These are phyloP conservation scores for Tieghemostelium lacteum DNA, from an alignment of 78 protist genomes.

Conservation along the genomic window DNA sequence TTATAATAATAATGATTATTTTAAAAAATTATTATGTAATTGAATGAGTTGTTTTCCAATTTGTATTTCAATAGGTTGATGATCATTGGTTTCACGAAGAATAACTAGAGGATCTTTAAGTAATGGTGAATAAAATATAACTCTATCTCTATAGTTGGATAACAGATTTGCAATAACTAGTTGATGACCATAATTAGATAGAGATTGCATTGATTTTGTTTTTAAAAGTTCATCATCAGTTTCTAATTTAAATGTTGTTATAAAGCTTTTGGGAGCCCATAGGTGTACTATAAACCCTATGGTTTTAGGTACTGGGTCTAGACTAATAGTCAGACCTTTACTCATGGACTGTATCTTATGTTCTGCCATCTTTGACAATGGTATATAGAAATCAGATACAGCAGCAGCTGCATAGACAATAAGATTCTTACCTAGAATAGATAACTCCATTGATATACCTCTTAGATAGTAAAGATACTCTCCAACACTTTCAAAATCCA, in stretches of 20 bases:
- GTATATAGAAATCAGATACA: conserved; percentile 87
- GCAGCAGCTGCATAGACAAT: conserved; percentile 89
- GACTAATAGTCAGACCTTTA: conserved; percentile 37
- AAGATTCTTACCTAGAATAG: conserved; percentile 5
- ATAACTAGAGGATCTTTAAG: background rate
- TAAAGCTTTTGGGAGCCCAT: conserved; percentile 78
- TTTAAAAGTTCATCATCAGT: conserved; percentile 76
- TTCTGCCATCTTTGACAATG: conserved; percentile 62
- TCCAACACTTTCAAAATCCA: conserved; percentile 79
- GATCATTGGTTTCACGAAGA: conserved; percentile 1
- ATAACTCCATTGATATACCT: conserved; percentile 15
- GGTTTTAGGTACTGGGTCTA: conserved; percentile 75
- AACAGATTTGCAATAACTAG: conserved; percentile 81
- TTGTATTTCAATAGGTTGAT: conserved; percentile 19
- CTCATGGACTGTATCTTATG: conserved; percentile 83
- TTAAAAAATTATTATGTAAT: conserved; percentile 16
- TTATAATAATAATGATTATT: too few relatives aligned
- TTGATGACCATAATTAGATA: conserved; percentile 61
- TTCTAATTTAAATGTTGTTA: conserved; percentile 86
- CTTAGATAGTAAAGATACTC: conserved; percentile 79
- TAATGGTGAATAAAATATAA: conserved; percentile 32
- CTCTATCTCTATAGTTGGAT: conserved; percentile 66
- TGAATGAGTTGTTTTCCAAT: conserved; percentile 10
- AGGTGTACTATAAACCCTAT: conserved; percentile 6
- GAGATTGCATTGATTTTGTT: conserved; percentile 35